Conservation (phyloP, 202 grass and related monocot genomes). For the Thinopyrum obtusiflorum region DNA sequence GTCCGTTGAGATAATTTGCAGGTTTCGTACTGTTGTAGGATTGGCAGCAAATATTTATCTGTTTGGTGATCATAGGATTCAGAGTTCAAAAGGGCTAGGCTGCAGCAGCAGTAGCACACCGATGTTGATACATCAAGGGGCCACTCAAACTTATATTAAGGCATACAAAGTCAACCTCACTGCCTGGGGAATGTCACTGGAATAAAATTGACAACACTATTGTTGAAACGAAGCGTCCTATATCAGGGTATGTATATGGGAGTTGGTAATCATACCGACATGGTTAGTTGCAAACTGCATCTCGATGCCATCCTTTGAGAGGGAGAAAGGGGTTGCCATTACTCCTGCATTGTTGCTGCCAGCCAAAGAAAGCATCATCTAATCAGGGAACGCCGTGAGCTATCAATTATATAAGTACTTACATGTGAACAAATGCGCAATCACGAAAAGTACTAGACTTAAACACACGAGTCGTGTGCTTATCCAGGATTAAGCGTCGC, state of each 20-base stretch:
- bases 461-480: neutral
- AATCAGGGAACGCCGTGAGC: neutral
- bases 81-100: neutral
- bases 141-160: neutral
- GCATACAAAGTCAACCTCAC: neutral
- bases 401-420: neutral
- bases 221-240: neutral
- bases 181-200: neutral
- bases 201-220: neutral
- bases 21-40: neutral
- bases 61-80: neutral
- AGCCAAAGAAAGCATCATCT: conserved; percentile 19
- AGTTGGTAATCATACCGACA: conserved; percentile 50
- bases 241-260: neutral
- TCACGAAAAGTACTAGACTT: neutral
- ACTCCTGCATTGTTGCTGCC: conserved; percentile 91
- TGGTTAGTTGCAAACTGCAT: conserved; percentile 98
- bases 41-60: neutral
- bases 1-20: neutral
- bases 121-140: neutral
- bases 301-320: conserved; percentile 88
- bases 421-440: too few species aligned
- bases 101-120: neutral
- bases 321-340: conserved; percentile 81
- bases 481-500: neutral